phyloP scores from a whole-genome alignment of 2,329 filamentous ascomycete species.

The Penicillium verrucosum region DNA sequence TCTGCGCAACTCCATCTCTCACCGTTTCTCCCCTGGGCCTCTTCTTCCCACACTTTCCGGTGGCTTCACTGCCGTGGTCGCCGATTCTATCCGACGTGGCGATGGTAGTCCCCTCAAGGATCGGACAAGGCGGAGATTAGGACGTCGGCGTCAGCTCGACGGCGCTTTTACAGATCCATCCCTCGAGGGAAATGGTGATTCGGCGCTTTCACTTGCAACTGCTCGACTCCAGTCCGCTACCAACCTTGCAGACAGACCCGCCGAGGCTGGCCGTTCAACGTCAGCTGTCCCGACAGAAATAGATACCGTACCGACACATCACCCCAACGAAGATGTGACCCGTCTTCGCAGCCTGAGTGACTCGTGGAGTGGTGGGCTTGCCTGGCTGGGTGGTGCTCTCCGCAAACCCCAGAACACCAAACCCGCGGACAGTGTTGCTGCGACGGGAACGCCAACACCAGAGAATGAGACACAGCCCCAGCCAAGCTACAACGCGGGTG shows the following conservation, averaged over 20 bases:
- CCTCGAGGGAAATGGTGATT: slow-evolving; percentile 19
- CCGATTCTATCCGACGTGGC: slow-evolving; percentile 61
- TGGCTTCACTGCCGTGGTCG: slow-evolving; percentile 61
- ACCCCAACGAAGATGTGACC: slow-evolving; percentile 17
- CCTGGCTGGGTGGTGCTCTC: slow-evolving; percentile 37
- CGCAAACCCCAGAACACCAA: slow-evolving; percentile 14
- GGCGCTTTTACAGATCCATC: slow-evolving; percentile 23
- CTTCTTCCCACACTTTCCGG: slow-evolving; percentile 60
- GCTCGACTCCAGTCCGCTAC: slow-evolving; percentile 30
- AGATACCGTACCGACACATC: slow-evolving; percentile 4
- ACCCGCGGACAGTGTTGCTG: slow-evolving; percentile 7
- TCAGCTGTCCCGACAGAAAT: slow-evolving; percentile 21
- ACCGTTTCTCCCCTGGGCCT: slow-evolving; percentile 56
- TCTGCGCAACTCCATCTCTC: slow-evolving; percentile 48
- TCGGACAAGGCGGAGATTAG: slow-evolving; percentile 26
- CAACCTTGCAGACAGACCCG: slow-evolving; percentile 17
- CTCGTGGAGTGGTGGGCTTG: slow-evolving; percentile 35
- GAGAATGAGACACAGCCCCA: background rate
- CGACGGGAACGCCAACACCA: slow-evolving; percentile 14
- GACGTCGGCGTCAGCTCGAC: slow-evolving; percentile 30
- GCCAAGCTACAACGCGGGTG: background rate
- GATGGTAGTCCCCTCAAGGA: slow-evolving; percentile 43
- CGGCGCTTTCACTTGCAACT: slow-evolving; percentile 21
- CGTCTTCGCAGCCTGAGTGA: slow-evolving; percentile 39
- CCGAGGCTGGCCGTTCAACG: slow-evolving; percentile 22